Evolutionary conservation across 2,329 filamentous ascomycete genomes (phyloP).

Genomic region (Cladosporium sp.): DNA sequence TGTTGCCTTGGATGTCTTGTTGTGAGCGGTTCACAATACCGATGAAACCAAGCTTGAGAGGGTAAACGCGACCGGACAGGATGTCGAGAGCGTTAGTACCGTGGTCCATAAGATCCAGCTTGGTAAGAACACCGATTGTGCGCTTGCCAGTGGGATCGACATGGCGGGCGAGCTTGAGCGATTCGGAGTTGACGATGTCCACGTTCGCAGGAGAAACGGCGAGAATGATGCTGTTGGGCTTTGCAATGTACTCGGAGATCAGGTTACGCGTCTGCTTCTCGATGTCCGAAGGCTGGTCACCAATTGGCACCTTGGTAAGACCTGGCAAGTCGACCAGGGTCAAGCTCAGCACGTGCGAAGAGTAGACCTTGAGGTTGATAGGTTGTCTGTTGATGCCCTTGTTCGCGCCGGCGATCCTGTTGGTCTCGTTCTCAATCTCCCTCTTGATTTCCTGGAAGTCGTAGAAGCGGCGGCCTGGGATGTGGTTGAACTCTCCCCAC

Average conservation of each 20-base stretch:
- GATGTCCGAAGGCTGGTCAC: slow-evolving; percentile 95
- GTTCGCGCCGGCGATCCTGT: slow-evolving; percentile 91
- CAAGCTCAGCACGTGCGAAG: slow-evolving; percentile 91
- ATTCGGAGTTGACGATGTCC: slow-evolving; percentile 97
- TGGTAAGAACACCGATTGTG: slow-evolving; percentile 95
- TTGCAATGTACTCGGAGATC: slow-evolving; percentile 97
- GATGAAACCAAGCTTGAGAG: slow-evolving; percentile 94
- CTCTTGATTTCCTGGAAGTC: slow-evolving; percentile 92
- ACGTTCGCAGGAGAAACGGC: slow-evolving; percentile 97
- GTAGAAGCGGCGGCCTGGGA: slow-evolving; percentile 83
- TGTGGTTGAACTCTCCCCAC: slow-evolving; percentile 97
- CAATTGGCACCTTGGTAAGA: slow-evolving; percentile 95
- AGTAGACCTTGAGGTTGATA: slow-evolving; percentile 98
- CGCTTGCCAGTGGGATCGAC: slow-evolving; percentile 91
- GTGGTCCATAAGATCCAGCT: slow-evolving; percentile 97
- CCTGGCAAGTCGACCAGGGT: slow-evolving; percentile 95
- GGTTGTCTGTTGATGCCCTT: slow-evolving; percentile 97
- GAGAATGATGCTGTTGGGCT: slow-evolving; percentile 96
- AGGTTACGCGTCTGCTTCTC: slow-evolving; percentile 97
- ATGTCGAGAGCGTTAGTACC: slow-evolving; percentile 98
- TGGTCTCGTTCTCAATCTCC: slow-evolving; percentile 96
- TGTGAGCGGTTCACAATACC: slow-evolving; percentile 97
- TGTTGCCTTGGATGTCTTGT: slow-evolving; percentile 95
- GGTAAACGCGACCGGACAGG: slow-evolving; percentile 94
- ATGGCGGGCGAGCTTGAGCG: slow-evolving; percentile 92